A percentile compares a stretch with the other conserved stretches of the same genome.
Evolutionary conservation across 1,139 yeast genomes (phyloP).

Genomic region (Blastobotrys illinoisensis): DNA sequence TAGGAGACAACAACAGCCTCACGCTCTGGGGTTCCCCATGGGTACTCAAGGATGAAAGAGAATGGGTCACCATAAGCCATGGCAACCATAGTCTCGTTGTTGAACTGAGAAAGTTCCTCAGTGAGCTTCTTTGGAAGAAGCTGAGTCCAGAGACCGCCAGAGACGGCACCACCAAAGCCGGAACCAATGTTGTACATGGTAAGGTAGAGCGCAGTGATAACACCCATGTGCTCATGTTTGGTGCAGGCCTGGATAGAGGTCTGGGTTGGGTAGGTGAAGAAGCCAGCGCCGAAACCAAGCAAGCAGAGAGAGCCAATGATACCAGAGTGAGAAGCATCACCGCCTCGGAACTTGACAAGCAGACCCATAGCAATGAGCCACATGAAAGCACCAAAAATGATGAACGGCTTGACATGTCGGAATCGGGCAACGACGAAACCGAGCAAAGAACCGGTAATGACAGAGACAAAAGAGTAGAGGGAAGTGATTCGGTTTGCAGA

Average conservation of each 20-base stretch:
- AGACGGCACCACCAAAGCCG: constrained; percentile 42
- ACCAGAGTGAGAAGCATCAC: constrained; percentile 45
- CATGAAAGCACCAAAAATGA: constrained; percentile 48
- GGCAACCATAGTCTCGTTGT: constrained; percentile 35
- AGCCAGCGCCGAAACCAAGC: constrained; percentile 68
- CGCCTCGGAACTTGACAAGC: constrained; percentile 53
- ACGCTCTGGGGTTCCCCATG: constrained; percentile 61
- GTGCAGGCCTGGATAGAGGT: constrained; percentile 60
- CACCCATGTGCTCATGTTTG: constrained; percentile 46
- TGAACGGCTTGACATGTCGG: constrained; percentile 54
- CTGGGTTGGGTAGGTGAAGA: constrained; percentile 63
- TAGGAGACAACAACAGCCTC: constrained; percentile 52
- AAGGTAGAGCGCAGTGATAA: constrained; percentile 41
- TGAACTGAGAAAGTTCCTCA: constrained; percentile 25
- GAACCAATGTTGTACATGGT: constrained; percentile 42
- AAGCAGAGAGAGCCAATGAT: constrained; percentile 62
- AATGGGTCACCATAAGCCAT: constrained; percentile 53
- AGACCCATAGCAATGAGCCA: constrained; percentile 60
- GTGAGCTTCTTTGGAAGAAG: constrained; percentile 34
- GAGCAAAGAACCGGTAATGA: constrained; percentile 53
- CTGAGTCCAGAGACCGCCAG: constrained; percentile 47
- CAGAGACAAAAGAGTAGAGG: constrained; percentile 59
- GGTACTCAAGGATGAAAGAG: constrained; percentile 40
- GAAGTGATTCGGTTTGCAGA: constrained; percentile 65
- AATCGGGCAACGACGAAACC: constrained; percentile 46